A percentile compares a stretch with the other conserved stretches of the same genome.
These are phyloP conservation scores for Hirsutella thompsonii DNA, from an alignment of 2,329 filamentous ascomycete species.

Conservation along the genomic window DNA sequence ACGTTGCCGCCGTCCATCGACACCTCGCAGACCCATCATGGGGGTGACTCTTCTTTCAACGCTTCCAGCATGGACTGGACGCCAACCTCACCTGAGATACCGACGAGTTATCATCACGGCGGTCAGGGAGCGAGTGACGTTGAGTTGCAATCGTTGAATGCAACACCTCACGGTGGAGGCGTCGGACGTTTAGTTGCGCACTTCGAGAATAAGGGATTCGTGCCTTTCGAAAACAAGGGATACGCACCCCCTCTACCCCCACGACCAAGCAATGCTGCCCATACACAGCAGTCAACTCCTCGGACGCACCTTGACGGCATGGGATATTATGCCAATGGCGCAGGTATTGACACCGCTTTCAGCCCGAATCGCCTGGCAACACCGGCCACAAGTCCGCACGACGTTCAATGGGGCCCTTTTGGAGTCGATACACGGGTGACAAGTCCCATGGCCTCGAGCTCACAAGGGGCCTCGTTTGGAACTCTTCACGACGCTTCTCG, in stretches of 20 bases:
- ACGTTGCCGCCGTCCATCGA: slow-evolving; percentile 9
- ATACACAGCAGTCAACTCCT: slow-evolving; percentile 12
- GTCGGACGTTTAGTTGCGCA: slow-evolving; percentile 26
- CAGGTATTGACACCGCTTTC: slow-evolving; percentile 3
- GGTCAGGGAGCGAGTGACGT: slow-evolving; percentile 10
- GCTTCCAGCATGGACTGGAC: slow-evolving; percentile 25
- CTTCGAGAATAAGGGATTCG: slow-evolving; percentile 23
- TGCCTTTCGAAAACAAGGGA: slow-evolving; percentile 22
- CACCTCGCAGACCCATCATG: slow-evolving; percentile 12
- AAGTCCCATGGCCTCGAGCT: slow-evolving; percentile 19
- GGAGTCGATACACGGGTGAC: slow-evolving; percentile 15
- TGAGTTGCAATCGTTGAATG: slow-evolving; percentile 14
- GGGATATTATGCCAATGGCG: slow-evolving; percentile 2
- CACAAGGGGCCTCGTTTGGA: slow-evolving; percentile 16
- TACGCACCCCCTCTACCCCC: slow-evolving; percentile 22
- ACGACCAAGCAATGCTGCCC: slow-evolving; percentile 15
- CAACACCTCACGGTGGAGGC: slow-evolving; percentile 10
- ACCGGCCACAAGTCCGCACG: slow-evolving; percentile 17
- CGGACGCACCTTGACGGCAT: slow-evolving; percentile 4
- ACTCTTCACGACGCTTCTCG: slow-evolving; percentile 17
- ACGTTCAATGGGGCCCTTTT: slow-evolving; percentile 19
- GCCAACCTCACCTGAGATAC: slow-evolving; percentile 15
- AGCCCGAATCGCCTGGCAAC: slow-evolving; percentile 17
- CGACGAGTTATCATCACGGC: slow-evolving; percentile 15
- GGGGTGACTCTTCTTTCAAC: slow-evolving; percentile 13